These are phyloP conservation scores for Serendipita vermifera DNA, from an alignment of 768 basidiomycete genomes.

Conservation along the genomic window DNA sequence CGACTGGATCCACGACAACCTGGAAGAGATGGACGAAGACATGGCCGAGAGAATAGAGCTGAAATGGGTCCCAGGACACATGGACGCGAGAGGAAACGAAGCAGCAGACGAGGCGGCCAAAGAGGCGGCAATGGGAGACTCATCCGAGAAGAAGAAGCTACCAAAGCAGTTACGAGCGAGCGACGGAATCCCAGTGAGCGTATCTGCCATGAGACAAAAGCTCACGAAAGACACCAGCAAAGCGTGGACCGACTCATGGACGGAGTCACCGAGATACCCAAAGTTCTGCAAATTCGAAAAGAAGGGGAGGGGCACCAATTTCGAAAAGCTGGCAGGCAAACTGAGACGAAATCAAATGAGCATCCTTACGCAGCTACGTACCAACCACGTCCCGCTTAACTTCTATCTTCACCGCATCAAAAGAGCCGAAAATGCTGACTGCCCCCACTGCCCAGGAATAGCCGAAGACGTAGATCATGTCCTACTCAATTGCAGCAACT, in stretches of 20 bases:
- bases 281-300: background rate
- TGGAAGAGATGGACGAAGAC: background rate
- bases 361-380: background rate
- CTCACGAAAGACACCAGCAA: background rate
- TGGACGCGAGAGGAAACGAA: conserved; percentile 14
- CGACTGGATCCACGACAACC: background rate
- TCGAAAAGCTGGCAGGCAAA: background rate
- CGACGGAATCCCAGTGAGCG: conserved; percentile 15
- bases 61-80: conserved; percentile 15
- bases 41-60: conserved; percentile 4
- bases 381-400: background rate
- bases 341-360: background rate
- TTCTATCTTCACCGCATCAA: background rate
- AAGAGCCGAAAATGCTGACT: background rate
- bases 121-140: conserved; percentile 9
- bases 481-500: background rate
- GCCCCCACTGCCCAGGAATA: background rate
- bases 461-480: background rate
- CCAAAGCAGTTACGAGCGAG: background rate
- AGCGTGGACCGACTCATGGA: background rate
- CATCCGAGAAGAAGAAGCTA: background rate
- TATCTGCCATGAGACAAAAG: conserved; percentile 15
- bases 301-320: background rate
- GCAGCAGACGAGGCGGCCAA: conserved; percentile 13
- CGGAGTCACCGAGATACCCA: background rate